These are phyloP conservation scores for Plantago elongata DNA, from an alignment of 257 asterid genomes.

Conservation along the genomic window DNA sequence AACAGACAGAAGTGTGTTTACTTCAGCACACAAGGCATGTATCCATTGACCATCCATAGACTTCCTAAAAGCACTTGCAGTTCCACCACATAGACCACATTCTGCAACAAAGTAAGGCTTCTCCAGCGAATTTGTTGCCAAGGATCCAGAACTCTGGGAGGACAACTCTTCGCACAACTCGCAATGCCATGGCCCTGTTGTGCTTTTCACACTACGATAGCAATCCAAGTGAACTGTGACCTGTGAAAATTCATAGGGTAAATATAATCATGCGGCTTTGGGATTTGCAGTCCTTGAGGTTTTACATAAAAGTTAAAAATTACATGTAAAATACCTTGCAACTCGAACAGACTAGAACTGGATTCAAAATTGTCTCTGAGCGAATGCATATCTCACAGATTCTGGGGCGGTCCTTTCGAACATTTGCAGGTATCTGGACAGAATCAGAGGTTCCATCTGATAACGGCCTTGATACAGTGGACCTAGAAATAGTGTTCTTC, in stretches of 20 bases:
- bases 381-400: constrained; percentile 85
- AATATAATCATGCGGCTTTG: neutral
- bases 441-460: constrained; percentile 44
- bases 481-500: constrained; percentile 57
- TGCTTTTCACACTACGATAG: constrained; percentile 67
- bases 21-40: constrained; percentile 98
- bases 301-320: constrained; percentile 2
- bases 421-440: constrained; percentile 41
- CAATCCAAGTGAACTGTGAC: constrained; percentile 98
- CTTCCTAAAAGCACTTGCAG: constrained; percentile 97
- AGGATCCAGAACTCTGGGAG: constrained; percentile 56
- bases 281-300: too few species aligned
- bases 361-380: constrained; percentile 70
- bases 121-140: constrained; percentile 52
- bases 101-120: constrained; percentile 76
- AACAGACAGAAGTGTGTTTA: constrained; percentile 33
- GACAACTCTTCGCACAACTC: constrained; percentile 82
- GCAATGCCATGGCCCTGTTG: constrained; percentile 91
- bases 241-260: constrained; percentile 32
- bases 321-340: constrained; percentile 67
- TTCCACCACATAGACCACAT: constrained; percentile 95
- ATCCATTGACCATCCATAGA: constrained; percentile 86
- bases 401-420: constrained; percentile 60
- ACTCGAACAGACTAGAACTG: constrained; percentile 77
- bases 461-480: constrained; percentile 43